A percentile compares a stretch with the other conserved stretches of the same genome.
These are phyloP conservation scores for Colletotrichum ledebouriae DNA, from an alignment of 2,329 filamentous ascomycete genomes.

Conservation along the genomic window DNA sequence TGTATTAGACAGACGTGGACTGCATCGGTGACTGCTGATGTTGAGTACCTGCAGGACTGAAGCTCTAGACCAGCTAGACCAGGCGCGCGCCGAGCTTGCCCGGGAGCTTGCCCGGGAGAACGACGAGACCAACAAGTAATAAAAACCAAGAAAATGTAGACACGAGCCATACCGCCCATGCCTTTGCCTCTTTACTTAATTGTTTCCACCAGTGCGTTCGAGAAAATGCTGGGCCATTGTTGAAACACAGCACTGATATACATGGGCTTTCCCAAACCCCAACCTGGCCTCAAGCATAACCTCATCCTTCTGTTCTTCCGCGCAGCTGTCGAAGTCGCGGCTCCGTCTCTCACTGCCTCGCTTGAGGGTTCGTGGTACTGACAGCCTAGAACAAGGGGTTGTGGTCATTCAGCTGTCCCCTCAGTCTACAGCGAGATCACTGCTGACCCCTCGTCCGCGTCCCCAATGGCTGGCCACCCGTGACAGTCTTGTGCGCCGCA, in stretches of 20 bases:
- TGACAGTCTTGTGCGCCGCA: constrained; percentile 10
- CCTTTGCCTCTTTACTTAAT: constrained; percentile 2
- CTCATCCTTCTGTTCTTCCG: too few species aligned
- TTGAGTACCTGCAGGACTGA: constrained; percentile 19
- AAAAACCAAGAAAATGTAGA: constrained; percentile 14
- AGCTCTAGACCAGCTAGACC: constrained; percentile 19
- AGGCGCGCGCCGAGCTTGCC: constrained; percentile 16
- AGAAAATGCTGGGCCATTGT: neutral
- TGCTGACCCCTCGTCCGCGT: constrained; percentile 2
- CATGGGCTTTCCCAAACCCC: too few species aligned
- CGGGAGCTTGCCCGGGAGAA: neutral
- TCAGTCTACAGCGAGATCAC: neutral
- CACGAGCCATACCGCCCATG: constrained; percentile 6
- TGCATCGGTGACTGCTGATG: constrained; percentile 35
- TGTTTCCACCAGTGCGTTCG: neutral
- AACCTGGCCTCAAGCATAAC: too few species aligned
- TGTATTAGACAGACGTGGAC: constrained; percentile 13
- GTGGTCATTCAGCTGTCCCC: neutral
- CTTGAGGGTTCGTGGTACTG: neutral
- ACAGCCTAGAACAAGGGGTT: neutral
- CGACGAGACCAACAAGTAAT: constrained; percentile 11
- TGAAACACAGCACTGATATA: neutral
- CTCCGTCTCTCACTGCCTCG: too few species aligned
- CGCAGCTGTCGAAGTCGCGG: too few species aligned
- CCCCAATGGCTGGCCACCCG: constrained; percentile 15